phyloP scores from a whole-genome alignment of 768 basidiomycete species.

The Paxillus rubicundulus region DNA sequence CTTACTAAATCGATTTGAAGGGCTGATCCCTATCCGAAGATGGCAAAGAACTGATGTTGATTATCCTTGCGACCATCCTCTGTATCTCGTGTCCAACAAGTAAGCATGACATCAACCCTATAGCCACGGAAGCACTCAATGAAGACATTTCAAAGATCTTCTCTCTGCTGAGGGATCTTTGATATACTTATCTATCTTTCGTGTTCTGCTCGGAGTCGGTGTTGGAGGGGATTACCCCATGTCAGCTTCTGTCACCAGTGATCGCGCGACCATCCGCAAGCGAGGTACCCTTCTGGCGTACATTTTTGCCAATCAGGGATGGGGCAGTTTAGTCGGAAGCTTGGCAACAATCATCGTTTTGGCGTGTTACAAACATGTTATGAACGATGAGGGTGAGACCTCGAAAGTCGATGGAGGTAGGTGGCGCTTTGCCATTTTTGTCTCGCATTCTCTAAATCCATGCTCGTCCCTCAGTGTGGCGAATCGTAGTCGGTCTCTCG shows the following conservation, averaged over 20 bases:
- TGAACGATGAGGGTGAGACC: constrained; percentile 56
- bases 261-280: constrained; percentile 61
- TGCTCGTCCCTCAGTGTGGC: constrained; percentile 50
- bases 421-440: constrained; percentile 16
- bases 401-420: constrained; percentile 69
- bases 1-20: not conserved
- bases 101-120: constrained; percentile 6
- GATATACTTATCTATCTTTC: constrained; percentile 64
- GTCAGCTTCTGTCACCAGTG: constrained; percentile 66
- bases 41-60: constrained; percentile 78
- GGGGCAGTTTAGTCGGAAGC: constrained; percentile 67
- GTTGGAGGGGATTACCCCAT: constrained; percentile 82
- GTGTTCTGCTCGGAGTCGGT: constrained; percentile 74
- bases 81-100: constrained; percentile 65
- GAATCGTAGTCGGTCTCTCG: constrained; percentile 72
- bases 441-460: not conserved
- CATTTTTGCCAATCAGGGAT: constrained; percentile 76
- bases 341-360: constrained; percentile 64
- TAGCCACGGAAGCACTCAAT: not conserved
- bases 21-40: constrained; percentile 37
- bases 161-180: constrained; percentile 51
- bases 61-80: constrained; percentile 75
- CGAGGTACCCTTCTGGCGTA: constrained; percentile 75
- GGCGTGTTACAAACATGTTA: constrained; percentile 57
- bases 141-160: constrained; percentile 31